A percentile compares a stretch with the other conserved stretches of the same genome.
Evolutionary conservation across 371 early-diverging fungal genomes (phyloP).

Genomic region (Apophysomyces variabilis): DNA sequence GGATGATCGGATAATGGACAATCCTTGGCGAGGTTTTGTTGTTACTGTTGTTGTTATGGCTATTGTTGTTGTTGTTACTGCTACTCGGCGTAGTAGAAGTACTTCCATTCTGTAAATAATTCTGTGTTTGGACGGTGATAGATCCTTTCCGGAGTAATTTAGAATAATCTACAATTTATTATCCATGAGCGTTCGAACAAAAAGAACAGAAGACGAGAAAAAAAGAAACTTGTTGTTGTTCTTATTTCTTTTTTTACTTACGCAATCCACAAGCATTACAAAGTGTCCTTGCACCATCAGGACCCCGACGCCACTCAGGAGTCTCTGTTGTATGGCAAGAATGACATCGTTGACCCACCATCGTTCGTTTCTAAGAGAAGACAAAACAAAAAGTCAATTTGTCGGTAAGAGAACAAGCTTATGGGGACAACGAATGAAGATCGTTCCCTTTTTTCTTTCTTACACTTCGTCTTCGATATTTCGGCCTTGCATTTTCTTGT

Average conservation of each 20-base stretch:
- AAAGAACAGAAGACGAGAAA: background rate
- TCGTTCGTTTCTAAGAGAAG: slow-evolving; percentile 17
- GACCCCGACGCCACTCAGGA: slow-evolving; percentile 76
- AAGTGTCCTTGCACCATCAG: slow-evolving; percentile 68
- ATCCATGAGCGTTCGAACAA: background rate
- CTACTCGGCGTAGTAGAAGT: background rate
- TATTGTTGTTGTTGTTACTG: no score
- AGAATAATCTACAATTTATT: slow-evolving; percentile 17
- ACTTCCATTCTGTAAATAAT: background rate
- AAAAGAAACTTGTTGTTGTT: background rate
- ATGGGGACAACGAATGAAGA: no score
- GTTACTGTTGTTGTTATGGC: background rate
- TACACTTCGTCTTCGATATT: slow-evolving; percentile 46
- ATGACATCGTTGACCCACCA: slow-evolving; percentile 53
- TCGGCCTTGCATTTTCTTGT: slow-evolving; percentile 30
- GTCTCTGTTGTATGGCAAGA: slow-evolving; percentile 68
- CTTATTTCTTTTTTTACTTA: slow-evolving; percentile 25
- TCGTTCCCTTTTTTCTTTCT: background rate
- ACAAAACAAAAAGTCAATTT: no score
- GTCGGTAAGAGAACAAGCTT: no score
- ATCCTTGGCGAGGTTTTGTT: slow-evolving; percentile 6
- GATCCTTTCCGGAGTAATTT: slow-evolving; percentile 23
- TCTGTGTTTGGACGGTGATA: slow-evolving; percentile 6
- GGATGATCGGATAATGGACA: slow-evolving; percentile 23
- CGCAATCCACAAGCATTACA: slow-evolving; percentile 76